Percentiles rank a stretch among this genome's conserved stretches.
Evolutionary conservation across 2,329 filamentous ascomycete genomes (phyloP).

Genomic region (Fusarium odoratissimum): DNA sequence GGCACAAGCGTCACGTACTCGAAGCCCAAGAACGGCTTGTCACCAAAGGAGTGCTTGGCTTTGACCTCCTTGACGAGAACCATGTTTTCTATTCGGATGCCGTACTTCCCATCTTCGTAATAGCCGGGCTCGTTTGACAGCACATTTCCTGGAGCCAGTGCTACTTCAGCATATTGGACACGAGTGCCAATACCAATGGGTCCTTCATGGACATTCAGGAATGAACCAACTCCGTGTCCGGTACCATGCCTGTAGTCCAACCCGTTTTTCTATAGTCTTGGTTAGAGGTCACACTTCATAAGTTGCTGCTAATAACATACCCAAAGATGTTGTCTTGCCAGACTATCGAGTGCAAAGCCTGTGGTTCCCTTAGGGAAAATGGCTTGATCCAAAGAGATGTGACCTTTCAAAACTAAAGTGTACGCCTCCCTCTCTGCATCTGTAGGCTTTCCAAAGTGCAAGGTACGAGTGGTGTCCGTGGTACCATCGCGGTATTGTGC

Average conservation of each 20-base stretch:
- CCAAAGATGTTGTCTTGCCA: slow-evolving; percentile 94
- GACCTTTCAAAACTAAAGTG: slow-evolving; percentile 93
- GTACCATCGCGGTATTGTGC: slow-evolving; percentile 97
- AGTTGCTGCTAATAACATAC: slow-evolving; percentile 56
- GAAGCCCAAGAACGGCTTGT: slow-evolving; percentile 94
- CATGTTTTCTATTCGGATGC: slow-evolving; percentile 96
- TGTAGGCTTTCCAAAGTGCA: slow-evolving; percentile 90
- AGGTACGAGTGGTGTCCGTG: slow-evolving; percentile 92
- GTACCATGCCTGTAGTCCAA: slow-evolving; percentile 97
- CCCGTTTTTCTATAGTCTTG: slow-evolving; percentile 64
- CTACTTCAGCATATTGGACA: slow-evolving; percentile 90
- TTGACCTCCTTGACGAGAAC: slow-evolving; percentile 90
- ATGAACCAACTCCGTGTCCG: slow-evolving; percentile 94
- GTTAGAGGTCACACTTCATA: slow-evolving; percentile 28
- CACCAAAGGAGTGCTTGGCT: slow-evolving; percentile 88
- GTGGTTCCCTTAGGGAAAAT: slow-evolving; percentile 96
- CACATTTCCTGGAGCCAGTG: slow-evolving; percentile 91
- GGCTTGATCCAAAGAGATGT: slow-evolving; percentile 87
- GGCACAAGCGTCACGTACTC: slow-evolving; percentile 98
- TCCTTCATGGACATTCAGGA: slow-evolving; percentile 95
- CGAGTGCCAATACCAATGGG: slow-evolving; percentile 96
- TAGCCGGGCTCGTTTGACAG: slow-evolving; percentile 96
- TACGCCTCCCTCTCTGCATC: slow-evolving; percentile 88
- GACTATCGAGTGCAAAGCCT: slow-evolving; percentile 87
- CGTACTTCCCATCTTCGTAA: slow-evolving; percentile 95